Conservation (phyloP, 2,329 filamentous ascomycete species). For the Aspergillus floridensis region DNA sequence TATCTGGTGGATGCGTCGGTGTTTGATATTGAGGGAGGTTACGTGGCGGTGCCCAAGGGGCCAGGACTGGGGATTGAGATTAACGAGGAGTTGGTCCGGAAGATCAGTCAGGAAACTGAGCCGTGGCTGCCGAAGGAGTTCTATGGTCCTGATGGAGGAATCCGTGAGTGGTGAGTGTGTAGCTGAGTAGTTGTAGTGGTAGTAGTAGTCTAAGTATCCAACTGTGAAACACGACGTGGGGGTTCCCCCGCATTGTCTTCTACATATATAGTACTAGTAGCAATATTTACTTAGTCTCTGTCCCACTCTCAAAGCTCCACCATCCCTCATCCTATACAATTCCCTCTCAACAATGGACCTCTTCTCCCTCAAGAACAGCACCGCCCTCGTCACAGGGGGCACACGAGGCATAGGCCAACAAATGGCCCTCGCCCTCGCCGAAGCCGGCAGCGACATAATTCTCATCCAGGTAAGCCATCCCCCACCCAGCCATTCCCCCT, state of each 20-base stretch:
- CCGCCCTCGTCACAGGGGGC: conserved; percentile 37
- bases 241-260: background rate
- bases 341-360: conserved; percentile 15
- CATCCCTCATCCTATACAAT: too few species aligned
- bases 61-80: conserved; percentile 68
- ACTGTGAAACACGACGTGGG: background rate
- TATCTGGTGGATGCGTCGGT: conserved; percentile 65
- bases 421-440: conserved; percentile 22
- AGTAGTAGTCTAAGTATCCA: background rate
- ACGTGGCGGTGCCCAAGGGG: conserved; percentile 58
- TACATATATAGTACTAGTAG: background rate
- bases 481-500: background rate
- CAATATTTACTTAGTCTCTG: background rate
- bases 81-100: conserved; percentile 66
- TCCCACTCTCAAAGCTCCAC: background rate
- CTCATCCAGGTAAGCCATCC: conserved; percentile 18
- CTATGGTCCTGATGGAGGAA: conserved; percentile 63
- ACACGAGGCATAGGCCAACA: conserved; percentile 37
- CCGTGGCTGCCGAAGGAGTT: conserved; percentile 68
- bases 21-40: conserved; percentile 66
- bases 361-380: conserved; percentile 26
- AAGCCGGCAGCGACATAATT: conserved; percentile 7
- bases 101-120: conserved; percentile 55
- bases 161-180: conserved; percentile 62
- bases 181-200: background rate